Conservation (phyloP, 768 basidiomycete genomes). For the Steccherinum ochraceum region DNA sequence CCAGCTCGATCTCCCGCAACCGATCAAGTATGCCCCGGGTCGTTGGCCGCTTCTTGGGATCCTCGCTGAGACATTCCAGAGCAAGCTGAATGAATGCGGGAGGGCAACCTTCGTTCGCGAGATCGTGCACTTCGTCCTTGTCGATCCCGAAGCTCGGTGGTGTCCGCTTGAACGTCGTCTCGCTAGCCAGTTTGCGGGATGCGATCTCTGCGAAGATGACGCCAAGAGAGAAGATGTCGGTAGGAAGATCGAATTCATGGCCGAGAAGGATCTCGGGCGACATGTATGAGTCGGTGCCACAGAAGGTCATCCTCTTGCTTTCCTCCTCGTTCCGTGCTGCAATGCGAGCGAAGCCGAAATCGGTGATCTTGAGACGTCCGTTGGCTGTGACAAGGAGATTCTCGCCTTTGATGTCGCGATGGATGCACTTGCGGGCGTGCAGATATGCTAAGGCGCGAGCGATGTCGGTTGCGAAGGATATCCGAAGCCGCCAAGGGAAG, state of each 20-base stretch:
- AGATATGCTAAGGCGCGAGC: slow-evolving; percentile 95
- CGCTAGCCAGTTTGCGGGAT: slow-evolving; percentile 79
- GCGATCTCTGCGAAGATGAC: slow-evolving; percentile 92
- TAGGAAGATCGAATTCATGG: slow-evolving; percentile 87
- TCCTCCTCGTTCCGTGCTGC: slow-evolving; percentile 91
- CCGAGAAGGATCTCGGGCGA: slow-evolving; percentile 92
- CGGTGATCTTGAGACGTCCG: slow-evolving; percentile 94
- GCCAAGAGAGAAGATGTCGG: slow-evolving; percentile 92
- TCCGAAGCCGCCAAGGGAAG: slow-evolving; percentile 88
- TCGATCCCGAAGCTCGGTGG: slow-evolving; percentile 81
- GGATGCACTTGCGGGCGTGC: slow-evolving; percentile 86
- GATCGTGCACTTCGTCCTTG: slow-evolving; percentile 56
- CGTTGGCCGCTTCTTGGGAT: slow-evolving; percentile 65
- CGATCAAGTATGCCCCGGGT: slow-evolving; percentile 76
- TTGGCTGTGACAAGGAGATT: slow-evolving; percentile 95
- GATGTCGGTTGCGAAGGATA: slow-evolving; percentile 94
- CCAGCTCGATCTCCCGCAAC: slow-evolving; percentile 75
- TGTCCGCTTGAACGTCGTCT: slow-evolving; percentile 65
- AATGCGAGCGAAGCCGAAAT: slow-evolving; percentile 96
- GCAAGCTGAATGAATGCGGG: slow-evolving; percentile 69
- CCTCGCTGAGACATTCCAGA: slow-evolving; percentile 64
- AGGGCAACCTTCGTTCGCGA: slow-evolving; percentile 74
- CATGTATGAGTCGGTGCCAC: slow-evolving; percentile 94
- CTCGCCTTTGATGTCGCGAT: slow-evolving; percentile 93
- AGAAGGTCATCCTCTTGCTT: slow-evolving; percentile 76